These are phyloP conservation scores for Pseudogymnoascus sp. DNA, from an alignment of 2,329 filamentous ascomycete genomes.

Conservation along the genomic window DNA sequence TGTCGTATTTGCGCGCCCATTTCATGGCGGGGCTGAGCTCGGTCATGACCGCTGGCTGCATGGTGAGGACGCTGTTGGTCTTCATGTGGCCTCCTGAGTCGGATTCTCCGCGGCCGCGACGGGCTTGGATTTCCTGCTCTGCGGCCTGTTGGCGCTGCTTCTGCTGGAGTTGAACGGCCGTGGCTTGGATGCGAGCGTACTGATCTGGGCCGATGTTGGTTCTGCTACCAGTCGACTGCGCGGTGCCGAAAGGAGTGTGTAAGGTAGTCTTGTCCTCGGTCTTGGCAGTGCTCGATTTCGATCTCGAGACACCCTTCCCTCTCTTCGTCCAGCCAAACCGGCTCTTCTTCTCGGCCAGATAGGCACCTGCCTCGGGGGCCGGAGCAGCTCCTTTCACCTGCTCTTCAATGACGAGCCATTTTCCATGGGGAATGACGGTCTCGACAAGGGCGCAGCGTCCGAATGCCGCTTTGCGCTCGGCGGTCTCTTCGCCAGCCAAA, in stretches of 20 bases:
- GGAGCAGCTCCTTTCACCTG: slow-evolving; percentile 88
- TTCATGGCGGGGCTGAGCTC: slow-evolving; percentile 93
- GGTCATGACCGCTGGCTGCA: slow-evolving; percentile 74
- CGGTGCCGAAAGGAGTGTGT: slow-evolving; percentile 33
- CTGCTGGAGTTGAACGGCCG: slow-evolving; percentile 73
- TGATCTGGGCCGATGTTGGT: slow-evolving; percentile 82
- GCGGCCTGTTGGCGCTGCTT: slow-evolving; percentile 47
- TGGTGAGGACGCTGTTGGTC: slow-evolving; percentile 81
- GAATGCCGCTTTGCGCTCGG: slow-evolving; percentile 81
- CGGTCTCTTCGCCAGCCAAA: slow-evolving; percentile 80
- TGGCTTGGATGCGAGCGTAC: slow-evolving; percentile 85
- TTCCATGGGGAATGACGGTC: slow-evolving; percentile 69
- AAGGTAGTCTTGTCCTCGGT: slow-evolving; percentile 36
- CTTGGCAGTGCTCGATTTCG: slow-evolving; percentile 62
- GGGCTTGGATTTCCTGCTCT: slow-evolving; percentile 25
- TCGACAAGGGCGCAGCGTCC: slow-evolving; percentile 89
- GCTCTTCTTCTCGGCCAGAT: slow-evolving; percentile 91
- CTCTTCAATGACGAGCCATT: slow-evolving; percentile 93
- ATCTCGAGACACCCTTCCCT: slow-evolving; percentile 52
- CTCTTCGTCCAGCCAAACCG: slow-evolving; percentile 81
- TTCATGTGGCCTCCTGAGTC: slow-evolving; percentile 47
- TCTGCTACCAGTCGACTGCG: slow-evolving; percentile 52
- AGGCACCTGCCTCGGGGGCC: slow-evolving; percentile 74
- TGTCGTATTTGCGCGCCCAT: slow-evolving; percentile 94
- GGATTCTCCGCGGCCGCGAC: slow-evolving; percentile 47